A percentile compares a stretch with the other conserved stretches of the same genome.
Evolutionary conservation across 768 basidiomycete genomes (phyloP).

Genomic region (Pisolithus sp.): DNA sequence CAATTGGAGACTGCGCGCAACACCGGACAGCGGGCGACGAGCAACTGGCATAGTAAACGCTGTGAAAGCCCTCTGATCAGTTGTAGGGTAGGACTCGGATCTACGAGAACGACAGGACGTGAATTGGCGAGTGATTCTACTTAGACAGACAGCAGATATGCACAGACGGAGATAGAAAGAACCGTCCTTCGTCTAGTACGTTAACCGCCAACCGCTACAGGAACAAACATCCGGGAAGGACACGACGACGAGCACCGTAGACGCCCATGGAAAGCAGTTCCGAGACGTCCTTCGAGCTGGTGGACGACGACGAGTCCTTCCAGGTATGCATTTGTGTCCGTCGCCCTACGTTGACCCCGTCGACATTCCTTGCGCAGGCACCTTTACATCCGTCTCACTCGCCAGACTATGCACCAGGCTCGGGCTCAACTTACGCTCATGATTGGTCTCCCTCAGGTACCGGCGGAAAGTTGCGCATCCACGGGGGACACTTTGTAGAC

Average conservation of each 20-base stretch:
- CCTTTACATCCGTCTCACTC: constrained; percentile 44
- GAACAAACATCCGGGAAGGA: too few species aligned
- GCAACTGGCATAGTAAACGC: too few species aligned
- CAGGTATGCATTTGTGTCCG: not conserved
- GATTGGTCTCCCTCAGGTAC: constrained; percentile 61
- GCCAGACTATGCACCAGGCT: constrained; percentile 41
- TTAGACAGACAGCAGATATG: too few species aligned
- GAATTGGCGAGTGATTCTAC: too few species aligned
- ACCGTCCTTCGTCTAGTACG: too few species aligned
- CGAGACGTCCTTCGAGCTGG: constrained; percentile 44
- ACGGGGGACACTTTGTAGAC: constrained; percentile 82
- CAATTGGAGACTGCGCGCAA: constrained; percentile 1
- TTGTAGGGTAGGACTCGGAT: too few species aligned
- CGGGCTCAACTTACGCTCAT: constrained; percentile 53
- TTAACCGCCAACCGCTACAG: too few species aligned
- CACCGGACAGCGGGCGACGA: too few species aligned
- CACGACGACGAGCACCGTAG: too few species aligned
- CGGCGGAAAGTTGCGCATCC: constrained; percentile 48
- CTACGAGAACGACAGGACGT: too few species aligned
- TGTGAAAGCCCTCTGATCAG: too few species aligned
- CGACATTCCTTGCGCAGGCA: not conserved
- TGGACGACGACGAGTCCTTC: constrained; percentile 18
- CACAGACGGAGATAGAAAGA: too few species aligned
- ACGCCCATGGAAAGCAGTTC: constrained; percentile 19
- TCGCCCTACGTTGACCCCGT: not conserved